These are phyloP conservation scores for Daedaleopsis nitida DNA, from an alignment of 768 basidiomycete genomes.

Conservation along the genomic window DNA sequence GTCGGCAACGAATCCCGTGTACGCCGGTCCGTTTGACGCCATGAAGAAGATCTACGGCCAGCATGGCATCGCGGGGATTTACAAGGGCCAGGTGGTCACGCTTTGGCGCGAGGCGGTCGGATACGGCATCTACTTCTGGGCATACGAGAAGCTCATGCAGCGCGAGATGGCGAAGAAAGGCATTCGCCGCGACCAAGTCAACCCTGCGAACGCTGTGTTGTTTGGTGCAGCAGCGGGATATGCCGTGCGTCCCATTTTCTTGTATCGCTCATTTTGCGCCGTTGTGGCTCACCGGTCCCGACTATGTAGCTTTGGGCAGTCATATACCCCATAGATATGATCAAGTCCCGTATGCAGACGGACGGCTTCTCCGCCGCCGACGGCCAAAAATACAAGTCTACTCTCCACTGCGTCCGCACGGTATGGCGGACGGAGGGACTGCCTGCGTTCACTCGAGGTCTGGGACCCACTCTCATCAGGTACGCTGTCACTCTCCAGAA, in stretches of 20 bases:
- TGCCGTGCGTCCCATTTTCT: slow-evolving; percentile 54
- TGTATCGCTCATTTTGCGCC: not conserved
- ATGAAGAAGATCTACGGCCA: slow-evolving; percentile 77
- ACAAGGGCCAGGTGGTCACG: slow-evolving; percentile 91
- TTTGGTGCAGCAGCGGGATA: slow-evolving; percentile 95
- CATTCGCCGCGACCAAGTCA: slow-evolving; percentile 76
- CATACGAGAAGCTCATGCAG: slow-evolving; percentile 91
- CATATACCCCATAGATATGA: slow-evolving; percentile 95
- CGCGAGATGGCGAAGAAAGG: slow-evolving; percentile 76
- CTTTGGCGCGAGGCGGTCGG: slow-evolving; percentile 81
- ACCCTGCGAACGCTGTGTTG: slow-evolving; percentile 72
- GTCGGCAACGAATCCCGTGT: slow-evolving; percentile 71
- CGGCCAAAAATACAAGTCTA: slow-evolving; percentile 81
- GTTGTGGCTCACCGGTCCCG: slow-evolving; percentile 3
- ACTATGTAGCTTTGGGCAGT: slow-evolving; percentile 75
- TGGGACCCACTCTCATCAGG: slow-evolving; percentile 91
- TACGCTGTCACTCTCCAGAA: slow-evolving; percentile 35
- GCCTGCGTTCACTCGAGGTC: slow-evolving; percentile 87
- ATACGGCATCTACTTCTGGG: slow-evolving; percentile 88
- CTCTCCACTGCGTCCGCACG: slow-evolving; percentile 79
- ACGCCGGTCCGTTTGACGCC: slow-evolving; percentile 86
- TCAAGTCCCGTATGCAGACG: slow-evolving; percentile 96
- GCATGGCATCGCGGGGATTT: slow-evolving; percentile 82
- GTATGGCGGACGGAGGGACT: slow-evolving; percentile 85
- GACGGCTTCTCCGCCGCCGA: slow-evolving; percentile 79